Evolutionary conservation across 352 stramenopile species (phyloP).

Genomic region (Globisporangium spiculum): DNA sequence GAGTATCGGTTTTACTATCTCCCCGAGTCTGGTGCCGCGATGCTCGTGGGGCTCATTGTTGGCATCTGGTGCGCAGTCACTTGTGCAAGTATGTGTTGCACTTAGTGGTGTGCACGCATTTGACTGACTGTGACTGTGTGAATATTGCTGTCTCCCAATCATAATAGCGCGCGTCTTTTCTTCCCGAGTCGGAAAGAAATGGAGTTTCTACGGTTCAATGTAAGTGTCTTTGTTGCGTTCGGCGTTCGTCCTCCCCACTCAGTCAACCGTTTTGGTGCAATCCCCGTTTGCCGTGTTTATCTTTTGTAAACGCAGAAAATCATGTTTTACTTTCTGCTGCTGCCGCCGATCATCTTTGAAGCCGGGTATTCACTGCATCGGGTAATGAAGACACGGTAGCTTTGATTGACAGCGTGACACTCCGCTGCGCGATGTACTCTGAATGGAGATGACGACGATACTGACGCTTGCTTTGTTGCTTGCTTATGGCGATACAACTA

Average conservation of each 20-base stretch:
- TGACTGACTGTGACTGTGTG: not conserved
- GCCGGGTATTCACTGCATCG: slow-evolving; percentile 92
- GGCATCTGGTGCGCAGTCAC: slow-evolving; percentile 49
- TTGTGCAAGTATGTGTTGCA: not conserved
- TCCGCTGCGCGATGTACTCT: not conserved
- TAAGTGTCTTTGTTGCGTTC: slow-evolving; percentile 18
- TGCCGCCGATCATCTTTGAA: slow-evolving; percentile 98
- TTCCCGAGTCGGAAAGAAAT: slow-evolving; percentile 86
- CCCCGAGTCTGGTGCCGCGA: slow-evolving; percentile 86
- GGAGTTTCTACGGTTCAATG: slow-evolving; percentile 89
- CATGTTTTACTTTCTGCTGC: slow-evolving; percentile 96
- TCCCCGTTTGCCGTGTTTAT: not conserved
- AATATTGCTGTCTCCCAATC: not conserved
- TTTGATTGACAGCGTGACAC: not conserved
- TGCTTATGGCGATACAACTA: not conserved
- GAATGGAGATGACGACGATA: not conserved
- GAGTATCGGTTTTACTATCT: slow-evolving; percentile 90
- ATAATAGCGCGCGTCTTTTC: slow-evolving; percentile 67
- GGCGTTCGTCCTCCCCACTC: not conserved
- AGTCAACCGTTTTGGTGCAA: not conserved
- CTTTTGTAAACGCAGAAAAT: slow-evolving; percentile 42
- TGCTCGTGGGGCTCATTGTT: slow-evolving; percentile 90
- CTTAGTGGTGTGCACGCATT: not conserved
- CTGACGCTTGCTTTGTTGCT: not conserved
- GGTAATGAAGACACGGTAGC: slow-evolving; percentile 21